These are phyloP conservation scores for Sporothrix inflata DNA, from an alignment of 2,329 filamentous ascomycete species.

Conservation along the genomic window DNA sequence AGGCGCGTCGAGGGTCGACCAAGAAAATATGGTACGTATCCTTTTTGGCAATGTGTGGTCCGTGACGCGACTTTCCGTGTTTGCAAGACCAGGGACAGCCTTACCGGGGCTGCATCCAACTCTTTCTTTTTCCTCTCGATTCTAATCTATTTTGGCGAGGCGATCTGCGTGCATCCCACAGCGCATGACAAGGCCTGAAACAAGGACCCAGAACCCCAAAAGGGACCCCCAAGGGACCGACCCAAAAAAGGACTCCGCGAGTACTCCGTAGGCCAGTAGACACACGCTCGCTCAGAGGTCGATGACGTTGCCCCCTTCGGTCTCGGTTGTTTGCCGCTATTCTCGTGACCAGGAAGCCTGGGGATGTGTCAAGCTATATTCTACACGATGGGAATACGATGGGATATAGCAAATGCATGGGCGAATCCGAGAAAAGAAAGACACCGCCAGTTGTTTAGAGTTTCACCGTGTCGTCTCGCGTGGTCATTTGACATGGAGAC, in stretches of 20 bases:
- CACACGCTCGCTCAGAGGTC: background rate
- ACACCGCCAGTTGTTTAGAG: background rate
- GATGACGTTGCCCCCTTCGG: background rate
- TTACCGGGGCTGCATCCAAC: background rate
- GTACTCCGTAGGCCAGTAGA: too few species aligned
- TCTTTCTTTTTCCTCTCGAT: background rate
- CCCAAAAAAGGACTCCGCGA: background rate
- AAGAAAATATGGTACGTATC: background rate
- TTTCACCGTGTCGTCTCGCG: constrained; percentile 3
- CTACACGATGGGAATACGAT: background rate
- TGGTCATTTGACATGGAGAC: background rate
- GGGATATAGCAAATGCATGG: background rate
- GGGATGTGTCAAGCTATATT: background rate
- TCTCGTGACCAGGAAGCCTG: background rate
- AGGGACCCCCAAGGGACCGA: background rate
- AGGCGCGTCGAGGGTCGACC: background rate
- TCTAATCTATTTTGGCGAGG: constrained; percentile 3
- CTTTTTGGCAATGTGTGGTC: background rate
- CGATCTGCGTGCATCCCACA: constrained; percentile 10
- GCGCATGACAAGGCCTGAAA: constrained; percentile 27
- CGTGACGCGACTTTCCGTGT: constrained; percentile 10
- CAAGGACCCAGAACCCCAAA: background rate
- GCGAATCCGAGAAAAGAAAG: background rate
- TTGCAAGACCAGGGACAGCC: background rate
- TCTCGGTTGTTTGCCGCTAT: background rate